A percentile compares a stretch with the other conserved stretches of the same genome.
phyloP scores from a whole-genome alignment of 176 grass and related monocot genomes.

The Miscanthus lutarioriparius region DNA sequence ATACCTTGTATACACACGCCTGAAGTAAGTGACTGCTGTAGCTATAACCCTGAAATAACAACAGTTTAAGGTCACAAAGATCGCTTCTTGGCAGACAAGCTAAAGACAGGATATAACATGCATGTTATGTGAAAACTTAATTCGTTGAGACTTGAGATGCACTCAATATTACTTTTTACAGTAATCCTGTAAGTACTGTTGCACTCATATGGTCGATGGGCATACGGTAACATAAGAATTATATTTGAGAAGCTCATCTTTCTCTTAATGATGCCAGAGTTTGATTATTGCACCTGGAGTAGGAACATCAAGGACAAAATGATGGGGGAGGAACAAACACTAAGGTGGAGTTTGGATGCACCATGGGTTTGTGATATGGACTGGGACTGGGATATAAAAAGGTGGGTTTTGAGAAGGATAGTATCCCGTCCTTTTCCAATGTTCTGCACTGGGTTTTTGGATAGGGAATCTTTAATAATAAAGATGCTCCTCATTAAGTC shows the following conservation, averaged over 20 bases:
- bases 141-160: neutral
- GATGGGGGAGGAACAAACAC: neutral
- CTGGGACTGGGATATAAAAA: neutral
- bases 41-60: slow-evolving; percentile 90
- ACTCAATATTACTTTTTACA: neutral
- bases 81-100: neutral
- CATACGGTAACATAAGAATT: neutral
- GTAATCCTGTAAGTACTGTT: neutral
- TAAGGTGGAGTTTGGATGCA: neutral
- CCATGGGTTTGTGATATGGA: neutral
- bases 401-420: neutral
- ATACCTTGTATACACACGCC: slow-evolving; percentile 97
- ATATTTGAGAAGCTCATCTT: neutral
- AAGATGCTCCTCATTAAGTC: neutral
- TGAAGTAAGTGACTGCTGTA: slow-evolving; percentile 95
- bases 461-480: neutral
- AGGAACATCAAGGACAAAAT: neutral
- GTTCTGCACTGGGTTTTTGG: neutral
- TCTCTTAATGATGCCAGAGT: neutral
- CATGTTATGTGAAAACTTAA: neutral
- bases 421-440: neutral
- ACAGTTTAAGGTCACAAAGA: slow-evolving; percentile 22
- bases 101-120: neutral
- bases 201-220: neutral
- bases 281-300: neutral